Conservation (phyloP, 129 eudicot genomes). For the Heracleum sosnowskyi region DNA sequence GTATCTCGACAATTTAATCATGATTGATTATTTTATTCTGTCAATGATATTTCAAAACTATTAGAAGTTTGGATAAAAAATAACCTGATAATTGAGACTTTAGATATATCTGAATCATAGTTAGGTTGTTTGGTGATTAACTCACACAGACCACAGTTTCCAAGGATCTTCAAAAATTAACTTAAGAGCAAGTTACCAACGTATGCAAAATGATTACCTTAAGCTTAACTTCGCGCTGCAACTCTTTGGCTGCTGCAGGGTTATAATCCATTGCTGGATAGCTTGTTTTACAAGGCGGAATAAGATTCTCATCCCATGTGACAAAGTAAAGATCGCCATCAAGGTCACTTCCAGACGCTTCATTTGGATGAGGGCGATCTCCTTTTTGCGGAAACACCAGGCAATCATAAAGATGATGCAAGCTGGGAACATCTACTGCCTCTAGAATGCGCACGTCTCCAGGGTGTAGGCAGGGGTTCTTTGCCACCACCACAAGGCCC, state of each 20-base stretch:
- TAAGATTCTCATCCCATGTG: slow-evolving; percentile 49
- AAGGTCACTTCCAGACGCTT: slow-evolving; percentile 63
- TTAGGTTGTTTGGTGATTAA: not conserved
- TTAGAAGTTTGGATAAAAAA: not conserved
- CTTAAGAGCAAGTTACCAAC: not conserved
- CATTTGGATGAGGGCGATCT: slow-evolving; percentile 51
- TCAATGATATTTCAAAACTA: not conserved
- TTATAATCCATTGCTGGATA: slow-evolving; percentile 49
- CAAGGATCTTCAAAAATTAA: not conserved
- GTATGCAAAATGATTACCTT: slow-evolving; percentile 18
- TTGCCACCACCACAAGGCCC: slow-evolving; percentile 47
- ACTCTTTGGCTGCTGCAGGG: slow-evolving; percentile 23
- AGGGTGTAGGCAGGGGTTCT: slow-evolving; percentile 62
- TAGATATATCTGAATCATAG: not conserved
- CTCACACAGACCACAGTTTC: not conserved
- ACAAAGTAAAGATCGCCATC: slow-evolving; percentile 62
- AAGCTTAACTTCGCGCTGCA: slow-evolving; percentile 31
- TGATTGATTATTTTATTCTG: not conserved
- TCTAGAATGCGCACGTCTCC: slow-evolving; percentile 51
- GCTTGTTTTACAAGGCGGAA: slow-evolving; percentile 47
- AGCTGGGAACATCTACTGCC: slow-evolving; percentile 42
- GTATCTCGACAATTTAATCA: not conserved
- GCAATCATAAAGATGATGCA: slow-evolving; percentile 49
- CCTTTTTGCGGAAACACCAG: slow-evolving; percentile 58
- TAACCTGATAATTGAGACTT: not conserved